phyloP scores from a whole-genome alignment of 352 stramenopile genomes.

The Bremia lactucae region DNA sequence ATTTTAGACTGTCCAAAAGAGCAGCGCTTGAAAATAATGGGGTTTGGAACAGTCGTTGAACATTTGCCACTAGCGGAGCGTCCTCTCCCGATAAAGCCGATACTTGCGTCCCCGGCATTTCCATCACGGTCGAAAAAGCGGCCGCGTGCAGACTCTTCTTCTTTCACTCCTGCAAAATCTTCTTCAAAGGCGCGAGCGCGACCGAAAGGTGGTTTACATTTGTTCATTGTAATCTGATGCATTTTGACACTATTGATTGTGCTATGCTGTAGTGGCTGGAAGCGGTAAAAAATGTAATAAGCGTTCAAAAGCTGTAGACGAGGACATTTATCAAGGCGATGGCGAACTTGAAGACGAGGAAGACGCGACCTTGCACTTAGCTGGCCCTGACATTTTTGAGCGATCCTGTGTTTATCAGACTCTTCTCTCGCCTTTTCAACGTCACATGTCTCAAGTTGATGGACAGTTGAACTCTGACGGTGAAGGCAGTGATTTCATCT shows the following conservation, averaged over 20 bases:
- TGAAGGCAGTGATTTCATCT: slow-evolving; percentile 34
- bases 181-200: slow-evolving; percentile 12
- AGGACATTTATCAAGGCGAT: slow-evolving; percentile 37
- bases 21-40: slow-evolving; percentile 72
- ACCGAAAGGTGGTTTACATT: slow-evolving; percentile 15
- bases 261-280: not conserved
- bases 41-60: slow-evolving; percentile 69
- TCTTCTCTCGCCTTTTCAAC: slow-evolving; percentile 7
- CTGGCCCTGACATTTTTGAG: slow-evolving; percentile 29
- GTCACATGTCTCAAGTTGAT: slow-evolving; percentile 31
- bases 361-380: not conserved
- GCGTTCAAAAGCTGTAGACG: slow-evolving; percentile 17
- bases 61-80: slow-evolving; percentile 53
- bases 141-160: slow-evolving; percentile 35
- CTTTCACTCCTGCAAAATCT: slow-evolving; percentile 19
- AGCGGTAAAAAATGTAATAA: slow-evolving; percentile 11
- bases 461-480: slow-evolving; percentile 50
- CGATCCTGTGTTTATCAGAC: slow-evolving; percentile 22
- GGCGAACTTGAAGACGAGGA: slow-evolving; percentile 25
- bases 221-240: not conserved
- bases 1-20: slow-evolving; percentile 68
- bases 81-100: slow-evolving; percentile 52
- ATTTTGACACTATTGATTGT: not conserved
- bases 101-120: slow-evolving; percentile 63
- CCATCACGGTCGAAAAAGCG: slow-evolving; percentile 64